phyloP scores from a whole-genome alignment of 192 early-diverging fungal genomes.

The Powellomyces hirtus region DNA sequence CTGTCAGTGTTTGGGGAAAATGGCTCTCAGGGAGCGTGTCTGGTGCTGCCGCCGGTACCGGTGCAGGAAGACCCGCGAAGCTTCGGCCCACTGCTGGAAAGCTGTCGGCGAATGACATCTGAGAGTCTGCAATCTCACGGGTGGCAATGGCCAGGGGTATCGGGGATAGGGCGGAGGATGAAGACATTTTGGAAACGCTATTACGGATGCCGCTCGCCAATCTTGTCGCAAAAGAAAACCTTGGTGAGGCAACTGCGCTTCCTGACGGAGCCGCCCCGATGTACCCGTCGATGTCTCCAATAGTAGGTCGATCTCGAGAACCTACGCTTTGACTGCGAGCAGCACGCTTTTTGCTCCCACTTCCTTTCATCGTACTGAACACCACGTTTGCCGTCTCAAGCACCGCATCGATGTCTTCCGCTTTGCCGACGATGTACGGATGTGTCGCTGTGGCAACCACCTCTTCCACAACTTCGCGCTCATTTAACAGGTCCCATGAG shows the following conservation, averaged over 20 bases:
- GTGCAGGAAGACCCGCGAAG: constrained; percentile 5
- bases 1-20: constrained; percentile 17
- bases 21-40: constrained; percentile 14
- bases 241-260: neutral
- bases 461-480: neutral
- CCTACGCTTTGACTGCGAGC: neutral
- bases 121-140: neutral
- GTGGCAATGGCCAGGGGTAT: neutral
- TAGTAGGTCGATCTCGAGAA: neutral
- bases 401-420: constrained; percentile 18
- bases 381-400: neutral
- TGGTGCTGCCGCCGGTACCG: neutral
- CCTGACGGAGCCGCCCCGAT: neutral
- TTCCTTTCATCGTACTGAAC: neutral
- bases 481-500: neutral
- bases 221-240: constrained; percentile 5
- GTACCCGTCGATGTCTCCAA: constrained; percentile 4
- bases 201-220: constrained; percentile 1
- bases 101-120: constrained; percentile 4
- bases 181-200: neutral
- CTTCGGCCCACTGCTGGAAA: constrained; percentile 1
- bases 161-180: neutral
- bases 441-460: neutral
- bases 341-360: neutral
- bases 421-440: constrained; percentile 11